Conservation (phyloP, 805 yeast species). For the Pichia nanzhaoensis region DNA sequence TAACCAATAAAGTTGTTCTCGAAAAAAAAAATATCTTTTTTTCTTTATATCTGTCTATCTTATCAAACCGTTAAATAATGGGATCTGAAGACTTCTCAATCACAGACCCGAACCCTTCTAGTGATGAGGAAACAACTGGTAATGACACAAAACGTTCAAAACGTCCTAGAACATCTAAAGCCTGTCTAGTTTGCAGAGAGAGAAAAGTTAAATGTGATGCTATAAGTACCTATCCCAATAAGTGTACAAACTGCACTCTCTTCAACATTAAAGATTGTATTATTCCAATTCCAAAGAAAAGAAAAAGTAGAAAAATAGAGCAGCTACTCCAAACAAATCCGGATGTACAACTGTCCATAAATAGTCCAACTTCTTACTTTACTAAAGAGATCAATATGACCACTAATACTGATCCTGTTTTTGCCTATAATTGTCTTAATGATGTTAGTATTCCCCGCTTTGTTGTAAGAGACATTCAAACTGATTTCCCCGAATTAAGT, state of each 20-base stretch:
- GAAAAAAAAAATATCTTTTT: too few species aligned
- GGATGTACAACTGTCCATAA: constrained; percentile 9
- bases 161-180: constrained; percentile 34
- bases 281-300: constrained; percentile 44
- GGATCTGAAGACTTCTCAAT: too few species aligned
- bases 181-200: constrained; percentile 72
- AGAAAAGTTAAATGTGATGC: constrained; percentile 80
- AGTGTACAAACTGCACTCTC: constrained; percentile 62
- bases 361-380: too few species aligned
- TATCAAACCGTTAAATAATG: too few species aligned
- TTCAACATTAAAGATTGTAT: constrained; percentile 61
- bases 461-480: constrained; percentile 21
- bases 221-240: constrained; percentile 40
- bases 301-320: constrained; percentile 22
- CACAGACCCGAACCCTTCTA: too few species aligned
- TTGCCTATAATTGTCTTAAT: constrained; percentile 1
- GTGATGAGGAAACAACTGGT: too few species aligned
- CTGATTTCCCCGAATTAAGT: constrained; percentile 19
- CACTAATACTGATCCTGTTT: too few species aligned
- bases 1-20: too few species aligned
- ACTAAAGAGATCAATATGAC: not conserved
- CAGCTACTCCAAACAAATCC: constrained; percentile 14
- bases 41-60: too few species aligned
- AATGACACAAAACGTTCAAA: not conserved
- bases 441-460: constrained; percentile 11